Conservation (phyloP, 176 grass and related monocot genomes). For the Neostapfia colusana region DNA sequence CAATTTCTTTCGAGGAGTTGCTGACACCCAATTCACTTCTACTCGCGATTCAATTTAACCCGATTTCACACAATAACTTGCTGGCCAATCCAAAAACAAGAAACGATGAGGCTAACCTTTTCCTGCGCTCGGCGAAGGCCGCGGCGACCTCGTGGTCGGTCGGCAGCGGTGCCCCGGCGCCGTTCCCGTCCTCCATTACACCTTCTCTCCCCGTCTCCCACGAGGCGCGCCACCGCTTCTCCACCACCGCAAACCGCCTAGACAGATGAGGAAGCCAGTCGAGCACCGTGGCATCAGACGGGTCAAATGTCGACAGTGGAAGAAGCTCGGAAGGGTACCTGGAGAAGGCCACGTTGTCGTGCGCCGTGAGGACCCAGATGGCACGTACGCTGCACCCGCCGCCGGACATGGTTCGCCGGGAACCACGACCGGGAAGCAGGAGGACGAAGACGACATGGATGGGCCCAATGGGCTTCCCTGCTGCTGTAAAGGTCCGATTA, state of each 20-base stretch:
- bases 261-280: background rate
- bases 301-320: constrained; percentile 1
- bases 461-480: background rate
- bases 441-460: constrained; percentile 6
- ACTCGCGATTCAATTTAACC: no score
- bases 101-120: constrained; percentile 43
- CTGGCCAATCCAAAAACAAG: background rate
- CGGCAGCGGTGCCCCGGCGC: constrained; percentile 44
- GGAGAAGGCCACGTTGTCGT: constrained; percentile 73
- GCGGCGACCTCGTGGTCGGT: constrained; percentile 61
- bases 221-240: constrained; percentile 71
- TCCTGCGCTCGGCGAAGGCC: constrained; percentile 67
- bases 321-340: constrained; percentile 46
- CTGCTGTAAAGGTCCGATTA: background rate
- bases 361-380: constrained; percentile 73
- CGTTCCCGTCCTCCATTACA: background rate
- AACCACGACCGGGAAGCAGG: background rate
- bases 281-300: background rate
- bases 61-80: background rate
- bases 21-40: background rate
- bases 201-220: constrained; percentile 46
- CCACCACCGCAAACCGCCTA: constrained; percentile 83
- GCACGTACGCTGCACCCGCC: constrained; percentile 74
- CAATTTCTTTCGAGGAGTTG: background rate
- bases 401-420: constrained; percentile 42